Evolutionary conservation across 805 yeast species (phyloP).

Genomic region (Cyberlindnera xishuangbannaensis): DNA sequence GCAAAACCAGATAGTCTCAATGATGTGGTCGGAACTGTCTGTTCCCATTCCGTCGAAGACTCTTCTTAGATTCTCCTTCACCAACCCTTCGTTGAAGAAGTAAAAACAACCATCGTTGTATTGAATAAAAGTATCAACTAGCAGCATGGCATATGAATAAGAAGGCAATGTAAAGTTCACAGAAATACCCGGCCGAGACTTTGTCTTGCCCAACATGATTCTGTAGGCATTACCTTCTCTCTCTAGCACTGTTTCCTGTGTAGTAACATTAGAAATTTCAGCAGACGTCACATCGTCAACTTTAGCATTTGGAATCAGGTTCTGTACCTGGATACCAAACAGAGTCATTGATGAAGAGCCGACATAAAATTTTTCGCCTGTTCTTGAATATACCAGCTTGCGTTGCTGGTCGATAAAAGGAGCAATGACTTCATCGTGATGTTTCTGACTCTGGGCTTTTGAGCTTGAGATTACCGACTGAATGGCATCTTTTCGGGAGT

Average conservation of each 20-base stretch:
- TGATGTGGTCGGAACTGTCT: conserved; percentile 43
- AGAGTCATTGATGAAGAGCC: conserved; percentile 82
- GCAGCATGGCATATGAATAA: conserved; percentile 65
- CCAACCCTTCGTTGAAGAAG: conserved; percentile 77
- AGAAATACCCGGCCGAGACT: conserved; percentile 60
- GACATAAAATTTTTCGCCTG: conserved; percentile 70
- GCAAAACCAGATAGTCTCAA: conserved; percentile 79
- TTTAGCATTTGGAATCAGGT: conserved; percentile 36
- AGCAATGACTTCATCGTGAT: conserved; percentile 43
- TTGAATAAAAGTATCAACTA: conserved; percentile 71
- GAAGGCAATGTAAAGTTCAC: conserved; percentile 72
- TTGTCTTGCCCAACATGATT: conserved; percentile 61
- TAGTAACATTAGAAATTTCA: conserved; percentile 14
- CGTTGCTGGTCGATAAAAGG: conserved; percentile 71
- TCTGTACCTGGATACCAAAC: conserved; percentile 72
- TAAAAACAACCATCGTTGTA: conserved; percentile 83
- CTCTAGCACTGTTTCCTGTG: conserved; percentile 53
- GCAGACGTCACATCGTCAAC: conserved; percentile 21
- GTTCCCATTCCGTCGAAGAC: conserved; percentile 44
- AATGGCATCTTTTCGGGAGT: conserved; percentile 8
- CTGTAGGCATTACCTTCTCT: conserved; percentile 74
- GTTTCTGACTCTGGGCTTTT: not conserved
- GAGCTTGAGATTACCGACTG: conserved; percentile 2
- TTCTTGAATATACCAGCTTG: conserved; percentile 62
- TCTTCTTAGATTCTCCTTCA: conserved; percentile 58